Evolutionary conservation across 495 filamentous ascomycete species (phyloP), one percentile per base, ranked within the genome.

Genomic region (Tuber umbilicatum): DNA sequence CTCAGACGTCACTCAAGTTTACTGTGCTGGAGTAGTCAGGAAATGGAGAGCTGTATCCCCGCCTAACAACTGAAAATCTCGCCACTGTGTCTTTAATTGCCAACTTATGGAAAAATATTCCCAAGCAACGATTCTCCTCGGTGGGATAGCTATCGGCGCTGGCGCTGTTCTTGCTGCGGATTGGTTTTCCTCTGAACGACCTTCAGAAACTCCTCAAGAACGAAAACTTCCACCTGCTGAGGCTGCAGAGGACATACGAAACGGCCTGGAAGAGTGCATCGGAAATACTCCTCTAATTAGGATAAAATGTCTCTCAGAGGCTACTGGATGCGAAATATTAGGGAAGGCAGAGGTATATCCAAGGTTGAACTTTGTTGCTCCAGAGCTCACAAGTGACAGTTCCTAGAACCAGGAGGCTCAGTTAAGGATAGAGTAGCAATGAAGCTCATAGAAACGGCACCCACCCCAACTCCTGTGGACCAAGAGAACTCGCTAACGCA

Each of bases 401-500:
- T 94, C 79, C 86, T 99, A 68, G 97, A 97, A 67, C 94, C 93
- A n/a, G 96, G 96, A 19, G 91, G 92, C 73, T 97, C 93, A 79
- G 93, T 96, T 23, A 99, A 99, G 81, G 95, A 99, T 82, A 89
- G 95, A 42, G 95, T 98, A 6, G 95, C 96, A 7, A 85, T 97
- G 50, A 92, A 89, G 83, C 94, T 97, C 86, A 95, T 98, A 80
- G 82, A 90, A 69, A 88, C 87, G 76, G 90, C 91, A 86, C 78
- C 37, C 37, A 12, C 27, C 74, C 27, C 9, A 60, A 12, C 31
- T 21, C 35, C 70, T 72, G 74, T 47, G n/a, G 17, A 67, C n/a
- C 21, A 3, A 42, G 50, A 38, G 71, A 27, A 74, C 41, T 72
- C 43, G 31, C 35, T 73, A 43, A 72, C 75, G 72, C 71, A 27